phyloP scores from a whole-genome alignment of 139 green algal species.

The Chlorella sp. region DNA sequence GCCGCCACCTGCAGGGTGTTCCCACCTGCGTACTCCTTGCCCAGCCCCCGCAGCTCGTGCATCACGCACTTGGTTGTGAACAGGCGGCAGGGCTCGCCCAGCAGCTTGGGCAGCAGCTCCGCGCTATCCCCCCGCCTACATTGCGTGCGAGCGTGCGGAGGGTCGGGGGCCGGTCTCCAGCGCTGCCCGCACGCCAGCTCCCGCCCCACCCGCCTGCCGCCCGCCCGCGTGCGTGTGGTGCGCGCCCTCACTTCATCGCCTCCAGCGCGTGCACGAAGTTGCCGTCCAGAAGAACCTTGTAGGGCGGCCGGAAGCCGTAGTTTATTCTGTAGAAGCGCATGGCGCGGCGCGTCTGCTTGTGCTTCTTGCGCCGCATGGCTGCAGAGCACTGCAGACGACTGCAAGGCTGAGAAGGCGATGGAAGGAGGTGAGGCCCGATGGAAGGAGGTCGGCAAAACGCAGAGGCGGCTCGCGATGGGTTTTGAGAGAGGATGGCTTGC shows the following conservation, averaged over 20 bases:
- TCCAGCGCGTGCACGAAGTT: slow-evolving; percentile 78
- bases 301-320: slow-evolving; percentile 70
- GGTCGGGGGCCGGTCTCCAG: neutral
- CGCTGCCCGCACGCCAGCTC: neutral
- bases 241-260: slow-evolving; percentile 56
- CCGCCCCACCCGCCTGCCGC: neutral
- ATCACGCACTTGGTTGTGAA: slow-evolving; percentile 72
- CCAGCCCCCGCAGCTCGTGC: slow-evolving; percentile 58
- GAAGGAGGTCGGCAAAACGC: no score
- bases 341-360: slow-evolving; percentile 64
- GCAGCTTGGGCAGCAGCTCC: slow-evolving; percentile 56
- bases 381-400: neutral
- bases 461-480: no score
- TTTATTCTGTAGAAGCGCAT: slow-evolving; percentile 74
- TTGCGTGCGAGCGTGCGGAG: neutral
- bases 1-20: neutral
- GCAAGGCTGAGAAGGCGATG: no score
- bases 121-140: slow-evolving; percentile 42
- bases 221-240: neutral
- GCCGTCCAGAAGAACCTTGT: slow-evolving; percentile 79
- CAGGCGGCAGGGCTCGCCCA: slow-evolving; percentile 56
- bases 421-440: no score
- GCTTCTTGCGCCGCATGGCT: slow-evolving; percentile 75
- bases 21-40: slow-evolving; percentile 39
- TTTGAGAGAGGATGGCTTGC: no score